phyloP scores from a whole-genome alignment of 2,329 filamentous ascomycete species.

The Pezicula carpinea region DNA sequence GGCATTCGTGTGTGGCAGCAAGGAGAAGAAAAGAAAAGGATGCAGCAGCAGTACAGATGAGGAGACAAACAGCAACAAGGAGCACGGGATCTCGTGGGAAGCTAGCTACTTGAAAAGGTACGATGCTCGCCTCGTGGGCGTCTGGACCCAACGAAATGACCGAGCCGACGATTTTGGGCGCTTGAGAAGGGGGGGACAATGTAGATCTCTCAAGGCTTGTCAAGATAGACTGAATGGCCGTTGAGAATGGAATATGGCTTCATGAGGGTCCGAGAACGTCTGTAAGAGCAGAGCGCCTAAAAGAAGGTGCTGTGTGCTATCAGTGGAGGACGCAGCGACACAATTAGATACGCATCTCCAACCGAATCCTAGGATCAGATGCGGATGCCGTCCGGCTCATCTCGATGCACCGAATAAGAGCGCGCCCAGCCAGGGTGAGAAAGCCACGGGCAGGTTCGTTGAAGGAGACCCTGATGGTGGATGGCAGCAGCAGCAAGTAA shows the following conservation, averaged over 20 bases:
- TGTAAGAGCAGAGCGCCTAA: constrained; percentile 38
- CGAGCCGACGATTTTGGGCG: constrained; percentile 18
- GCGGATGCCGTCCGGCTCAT: constrained; percentile 41
- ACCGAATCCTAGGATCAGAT: constrained; percentile 38
- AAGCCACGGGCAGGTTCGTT: constrained; percentile 33
- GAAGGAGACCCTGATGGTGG: constrained; percentile 22
- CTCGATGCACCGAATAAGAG: constrained; percentile 23
- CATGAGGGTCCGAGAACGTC: constrained; percentile 23
- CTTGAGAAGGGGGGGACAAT: constrained; percentile 24
- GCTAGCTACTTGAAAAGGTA: constrained; percentile 9
- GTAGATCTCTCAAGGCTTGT: constrained; percentile 20
- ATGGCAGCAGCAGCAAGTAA: neutral
- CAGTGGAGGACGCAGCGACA: constrained; percentile 33
- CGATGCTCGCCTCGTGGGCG: constrained; percentile 20
- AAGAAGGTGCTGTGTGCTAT: constrained; percentile 35
- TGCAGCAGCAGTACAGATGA: constrained; percentile 17
- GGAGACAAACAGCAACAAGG: constrained; percentile 14
- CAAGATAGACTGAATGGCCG: constrained; percentile 25
- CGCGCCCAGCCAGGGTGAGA: constrained; percentile 16
- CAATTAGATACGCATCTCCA: constrained; percentile 34
- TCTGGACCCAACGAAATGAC: constrained; percentile 21
- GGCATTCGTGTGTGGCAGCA: neutral
- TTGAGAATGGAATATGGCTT: constrained; percentile 34
- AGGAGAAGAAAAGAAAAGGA: constrained; percentile 16
- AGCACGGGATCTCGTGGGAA: constrained; percentile 25